phyloP scores from a whole-genome alignment of 495 filamentous ascomycete genomes.

The Cercophora sp. region DNA sequence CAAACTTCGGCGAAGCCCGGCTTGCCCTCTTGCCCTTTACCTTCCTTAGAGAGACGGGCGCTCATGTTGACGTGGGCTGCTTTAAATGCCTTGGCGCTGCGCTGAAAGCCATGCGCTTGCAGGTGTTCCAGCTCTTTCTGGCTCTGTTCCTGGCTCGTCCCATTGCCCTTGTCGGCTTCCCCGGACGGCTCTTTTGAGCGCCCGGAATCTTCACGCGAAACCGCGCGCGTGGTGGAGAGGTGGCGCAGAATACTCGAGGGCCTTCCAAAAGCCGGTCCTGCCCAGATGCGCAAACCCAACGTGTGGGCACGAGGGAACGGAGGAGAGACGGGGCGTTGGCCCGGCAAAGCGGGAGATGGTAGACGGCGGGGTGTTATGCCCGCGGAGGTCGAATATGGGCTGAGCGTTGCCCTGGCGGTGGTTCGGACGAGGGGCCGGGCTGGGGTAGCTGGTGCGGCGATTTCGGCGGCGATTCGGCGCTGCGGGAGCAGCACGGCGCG shows the following conservation, averaged over 20 bases:
- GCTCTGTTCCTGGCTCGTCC: constrained; percentile 7
- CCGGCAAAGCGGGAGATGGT: too few species aligned
- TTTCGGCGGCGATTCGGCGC: constrained; percentile 18
- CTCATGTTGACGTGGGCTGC: constrained; percentile 88
- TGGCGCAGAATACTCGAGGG: constrained; percentile 25
- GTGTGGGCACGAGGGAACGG: constrained; percentile 1
- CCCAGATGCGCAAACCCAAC: not conserved
- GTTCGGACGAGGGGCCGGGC: not conserved
- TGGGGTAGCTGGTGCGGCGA: not conserved
- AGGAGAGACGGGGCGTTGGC: not conserved
- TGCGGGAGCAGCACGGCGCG: constrained; percentile 35
- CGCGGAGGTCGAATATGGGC: not conserved
- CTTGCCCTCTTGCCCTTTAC: constrained; percentile 60
- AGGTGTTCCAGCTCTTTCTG: constrained; percentile 23
- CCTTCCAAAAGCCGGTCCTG: constrained; percentile 16
- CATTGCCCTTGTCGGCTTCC: too few species aligned
- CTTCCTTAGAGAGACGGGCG: constrained; percentile 79
- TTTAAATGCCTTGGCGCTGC: constrained; percentile 70
- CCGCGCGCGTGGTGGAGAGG: constrained; percentile 5
- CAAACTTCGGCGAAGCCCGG: constrained; percentile 73
- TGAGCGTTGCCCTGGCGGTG: not conserved
- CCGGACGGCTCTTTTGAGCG: not conserved
- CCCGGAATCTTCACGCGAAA: not conserved
- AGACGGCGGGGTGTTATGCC: too few species aligned
- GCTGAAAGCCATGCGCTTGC: constrained; percentile 30